Percentiles rank a stretch among this genome's conserved stretches.
These are phyloP conservation scores for Aureobasidium vineae DNA, from an alignment of 2,329 filamentous ascomycete species.

Conservation along the genomic window DNA sequence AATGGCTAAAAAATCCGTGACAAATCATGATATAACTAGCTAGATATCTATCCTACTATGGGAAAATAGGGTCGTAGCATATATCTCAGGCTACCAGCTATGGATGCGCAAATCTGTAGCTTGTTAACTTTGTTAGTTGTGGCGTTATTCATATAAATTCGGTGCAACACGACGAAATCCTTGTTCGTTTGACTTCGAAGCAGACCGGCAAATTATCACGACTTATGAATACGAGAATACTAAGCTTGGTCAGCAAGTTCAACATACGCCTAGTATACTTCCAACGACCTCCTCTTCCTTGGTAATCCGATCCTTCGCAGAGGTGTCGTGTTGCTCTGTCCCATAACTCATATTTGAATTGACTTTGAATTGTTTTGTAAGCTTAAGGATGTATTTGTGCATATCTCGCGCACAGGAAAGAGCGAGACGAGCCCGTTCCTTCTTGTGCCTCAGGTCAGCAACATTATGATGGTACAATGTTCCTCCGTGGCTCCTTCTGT, in stretches of 20 bases:
- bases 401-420: background rate
- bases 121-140: too few species aligned
- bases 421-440: background rate
- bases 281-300: background rate
- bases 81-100: too few species aligned
- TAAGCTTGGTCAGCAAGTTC: background rate
- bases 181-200: too few species aligned
- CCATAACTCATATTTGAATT: background rate
- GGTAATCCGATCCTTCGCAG: background rate
- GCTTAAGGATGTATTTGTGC: background rate
- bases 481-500: background rate
- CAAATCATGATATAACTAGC: too few species aligned
- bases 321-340: background rate
- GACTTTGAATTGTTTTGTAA: background rate
- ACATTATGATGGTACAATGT: background rate
- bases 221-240: too few species aligned
- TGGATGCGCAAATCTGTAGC: too few species aligned
- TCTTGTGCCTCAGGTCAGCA: background rate
- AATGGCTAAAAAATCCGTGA: too few species aligned
- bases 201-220: too few species aligned
- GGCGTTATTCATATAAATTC: too few species aligned
- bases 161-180: too few species aligned
- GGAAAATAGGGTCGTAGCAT: too few species aligned
- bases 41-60: too few species aligned
- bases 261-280: background rate